Percentiles rank a stretch among this genome's conserved stretches.
phyloP scores from a whole-genome alignment of 2,329 filamentous ascomycete genomes.

The Diatrype stigma region DNA sequence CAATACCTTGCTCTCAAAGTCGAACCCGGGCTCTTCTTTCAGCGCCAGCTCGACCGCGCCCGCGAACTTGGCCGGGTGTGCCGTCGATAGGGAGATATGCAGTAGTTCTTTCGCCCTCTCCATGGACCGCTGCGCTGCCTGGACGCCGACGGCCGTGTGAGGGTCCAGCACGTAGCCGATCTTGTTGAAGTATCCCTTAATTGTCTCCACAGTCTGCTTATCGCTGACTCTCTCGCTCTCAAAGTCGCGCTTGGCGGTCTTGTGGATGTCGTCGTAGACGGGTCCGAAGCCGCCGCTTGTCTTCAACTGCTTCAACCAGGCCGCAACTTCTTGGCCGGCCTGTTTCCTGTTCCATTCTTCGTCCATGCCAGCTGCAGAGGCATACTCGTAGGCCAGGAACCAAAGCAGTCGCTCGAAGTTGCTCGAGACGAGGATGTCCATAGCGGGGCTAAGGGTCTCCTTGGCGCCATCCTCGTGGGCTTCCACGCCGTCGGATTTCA shows the following conservation, averaged over 20 bases:
- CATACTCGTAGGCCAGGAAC: conserved; percentile 80
- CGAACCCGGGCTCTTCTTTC: conserved; percentile 65
- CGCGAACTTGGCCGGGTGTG: conserved; percentile 93
- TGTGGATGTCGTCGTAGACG: conserved; percentile 70
- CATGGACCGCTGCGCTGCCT: conserved; percentile 69
- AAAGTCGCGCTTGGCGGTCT: conserved; percentile 68
- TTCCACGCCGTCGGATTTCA: conserved; percentile 57
- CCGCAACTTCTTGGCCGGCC: conserved; percentile 69
- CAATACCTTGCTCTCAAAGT: conserved; percentile 70
- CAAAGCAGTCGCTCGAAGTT: conserved; percentile 96
- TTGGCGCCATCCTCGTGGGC: conserved; percentile 73
- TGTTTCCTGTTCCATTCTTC: conserved; percentile 63
- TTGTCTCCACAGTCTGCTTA: conserved; percentile 63
- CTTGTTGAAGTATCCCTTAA: conserved; percentile 49
- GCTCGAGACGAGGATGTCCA: conserved; percentile 95
- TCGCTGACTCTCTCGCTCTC: conserved; percentile 72
- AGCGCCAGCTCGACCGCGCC: conserved; percentile 79
- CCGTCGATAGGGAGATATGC: conserved; percentile 88
- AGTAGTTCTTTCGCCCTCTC: conserved; percentile 44
- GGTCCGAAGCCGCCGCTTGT: conserved; percentile 72
- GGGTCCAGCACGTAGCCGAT: conserved; percentile 79
- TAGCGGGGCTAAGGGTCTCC: conserved; percentile 89
- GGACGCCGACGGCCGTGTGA: conserved; percentile 83
- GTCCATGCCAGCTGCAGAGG: conserved; percentile 55
- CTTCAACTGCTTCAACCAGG: conserved; percentile 81